Conservation (phyloP, 2,329 filamentous ascomycete species). For the Nothomitra cinnamomea region DNA sequence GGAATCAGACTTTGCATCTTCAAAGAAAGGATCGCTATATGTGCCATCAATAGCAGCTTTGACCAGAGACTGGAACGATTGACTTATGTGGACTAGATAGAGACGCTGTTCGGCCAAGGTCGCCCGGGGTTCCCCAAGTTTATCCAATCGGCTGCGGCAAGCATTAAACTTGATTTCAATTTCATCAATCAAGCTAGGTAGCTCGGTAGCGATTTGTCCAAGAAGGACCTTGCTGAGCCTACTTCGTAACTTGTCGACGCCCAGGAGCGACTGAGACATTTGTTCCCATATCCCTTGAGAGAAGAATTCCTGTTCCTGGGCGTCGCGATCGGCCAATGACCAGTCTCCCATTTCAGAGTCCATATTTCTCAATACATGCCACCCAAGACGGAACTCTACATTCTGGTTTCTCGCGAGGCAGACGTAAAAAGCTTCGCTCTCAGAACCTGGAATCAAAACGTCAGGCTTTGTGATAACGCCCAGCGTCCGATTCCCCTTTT, state of each 20-base stretch:
- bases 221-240: constrained; percentile 21
- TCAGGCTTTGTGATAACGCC: constrained; percentile 24
- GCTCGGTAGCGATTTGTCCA: constrained; percentile 18
- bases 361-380: constrained; percentile 13
- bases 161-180: constrained; percentile 8
- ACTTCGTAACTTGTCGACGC: constrained; percentile 17
- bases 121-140: constrained; percentile 10
- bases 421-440: constrained; percentile 14
- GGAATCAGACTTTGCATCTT: constrained; percentile 6
- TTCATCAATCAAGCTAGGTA: constrained; percentile 14
- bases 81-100: constrained; percentile 17
- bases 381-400: constrained; percentile 14
- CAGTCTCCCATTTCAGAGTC: constrained; percentile 20
- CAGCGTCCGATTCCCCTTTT: constrained; percentile 18
- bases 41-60: constrained; percentile 18
- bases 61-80: constrained; percentile 17
- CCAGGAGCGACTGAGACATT: constrained; percentile 16
- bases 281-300: constrained; percentile 14
- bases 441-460: constrained; percentile 15
- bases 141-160: constrained; percentile 9
- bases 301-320: constrained; percentile 26
- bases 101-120: constrained; percentile 12
- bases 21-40: constrained; percentile 16
- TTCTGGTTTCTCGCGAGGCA: constrained; percentile 16
- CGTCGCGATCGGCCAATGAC: constrained; percentile 22